Evolutionary conservation across 352 stramenopile species (phyloP).

Genomic region (Pythium angustatum): DNA sequence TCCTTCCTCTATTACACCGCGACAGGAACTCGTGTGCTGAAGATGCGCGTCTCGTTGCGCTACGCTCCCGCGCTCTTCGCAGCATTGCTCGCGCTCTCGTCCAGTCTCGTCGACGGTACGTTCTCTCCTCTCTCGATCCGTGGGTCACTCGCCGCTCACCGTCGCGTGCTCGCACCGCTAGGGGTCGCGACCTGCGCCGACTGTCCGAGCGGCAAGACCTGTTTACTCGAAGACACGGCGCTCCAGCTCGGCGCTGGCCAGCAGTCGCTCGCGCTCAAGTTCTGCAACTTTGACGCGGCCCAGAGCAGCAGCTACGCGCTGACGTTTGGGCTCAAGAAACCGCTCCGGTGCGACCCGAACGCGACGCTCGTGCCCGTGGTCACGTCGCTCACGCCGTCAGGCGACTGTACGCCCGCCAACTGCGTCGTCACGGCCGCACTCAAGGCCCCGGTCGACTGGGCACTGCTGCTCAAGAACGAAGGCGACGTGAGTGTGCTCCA

Average conservation of each 20-base stretch:
- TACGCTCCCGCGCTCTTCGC: not conserved
- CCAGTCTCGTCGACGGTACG: conserved; percentile 3
- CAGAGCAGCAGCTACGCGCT: conserved; percentile 34
- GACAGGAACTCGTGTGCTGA: not conserved
- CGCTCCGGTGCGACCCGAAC: conserved; percentile 48
- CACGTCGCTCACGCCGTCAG: conserved; percentile 36
- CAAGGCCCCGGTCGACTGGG: conserved; percentile 62
- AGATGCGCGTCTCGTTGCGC: conserved; percentile 10
- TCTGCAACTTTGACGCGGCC: conserved; percentile 69
- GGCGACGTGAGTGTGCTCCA: conserved; percentile 46
- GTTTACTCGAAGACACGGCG: conserved; percentile 52
- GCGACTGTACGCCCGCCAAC: conserved; percentile 39
- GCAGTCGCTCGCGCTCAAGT: conserved; percentile 45
- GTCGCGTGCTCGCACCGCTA: conserved; percentile 10
- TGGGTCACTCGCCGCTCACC: not conserved
- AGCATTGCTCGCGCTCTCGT: conserved; percentile 16
- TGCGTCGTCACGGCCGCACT: conserved; percentile 62
- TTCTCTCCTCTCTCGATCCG: not conserved
- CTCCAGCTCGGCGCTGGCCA: conserved; percentile 40
- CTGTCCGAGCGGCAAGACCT: conserved; percentile 45
- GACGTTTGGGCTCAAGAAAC: conserved; percentile 45
- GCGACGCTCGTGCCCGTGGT: conserved; percentile 43
- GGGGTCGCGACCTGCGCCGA: conserved; percentile 51
- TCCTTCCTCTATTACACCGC: not conserved
- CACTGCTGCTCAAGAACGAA: conserved; percentile 49